These are phyloP conservation scores for Rhodotorula glutinis DNA, from an alignment of 1,284 basidiomycete species.

Conservation along the genomic window DNA sequence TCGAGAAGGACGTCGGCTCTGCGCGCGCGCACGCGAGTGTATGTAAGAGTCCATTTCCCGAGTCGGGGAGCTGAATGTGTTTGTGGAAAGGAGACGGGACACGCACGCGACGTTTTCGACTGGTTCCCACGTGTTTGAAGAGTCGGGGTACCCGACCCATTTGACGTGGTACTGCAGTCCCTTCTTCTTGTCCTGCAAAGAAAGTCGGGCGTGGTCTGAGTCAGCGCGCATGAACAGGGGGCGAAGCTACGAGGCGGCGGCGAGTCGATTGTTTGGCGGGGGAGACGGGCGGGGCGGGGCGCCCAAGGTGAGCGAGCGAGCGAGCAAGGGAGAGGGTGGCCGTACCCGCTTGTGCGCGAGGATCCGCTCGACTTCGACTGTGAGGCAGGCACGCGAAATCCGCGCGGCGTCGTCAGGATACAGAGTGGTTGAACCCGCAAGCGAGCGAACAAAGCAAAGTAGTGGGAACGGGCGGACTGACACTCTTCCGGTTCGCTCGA, in stretches of 20 bases:
- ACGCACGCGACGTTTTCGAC: slow-evolving; percentile 16
- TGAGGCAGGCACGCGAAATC: not conserved
- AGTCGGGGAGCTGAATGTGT: no score
- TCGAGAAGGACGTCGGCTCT: slow-evolving; percentile 9
- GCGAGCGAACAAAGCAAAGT: no score
- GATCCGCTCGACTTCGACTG: slow-evolving; percentile 19
- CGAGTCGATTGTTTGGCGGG: not conserved
- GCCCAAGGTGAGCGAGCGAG: no score
- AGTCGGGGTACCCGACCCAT: slow-evolving; percentile 21
- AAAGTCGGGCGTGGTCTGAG: no score
- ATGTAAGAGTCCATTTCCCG: no score
- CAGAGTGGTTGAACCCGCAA: no score
- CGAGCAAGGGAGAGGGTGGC: no score
- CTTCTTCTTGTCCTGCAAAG: not conserved
- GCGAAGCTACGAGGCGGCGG: not conserved
- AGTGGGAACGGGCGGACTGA: no score
- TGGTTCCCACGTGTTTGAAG: slow-evolving; percentile 23
- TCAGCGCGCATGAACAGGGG: no score
- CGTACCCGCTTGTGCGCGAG: slow-evolving; percentile 15
- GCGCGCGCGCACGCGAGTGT: not conserved
- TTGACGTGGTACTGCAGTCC: slow-evolving; percentile 17
- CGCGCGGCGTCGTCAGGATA: no score
- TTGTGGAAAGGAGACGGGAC: not conserved
- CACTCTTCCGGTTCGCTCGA: no score
- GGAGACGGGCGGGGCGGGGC: not conserved